Conservation (phyloP, 2,329 filamentous ascomycete species). For the Rhynchosporium secalis region DNA sequence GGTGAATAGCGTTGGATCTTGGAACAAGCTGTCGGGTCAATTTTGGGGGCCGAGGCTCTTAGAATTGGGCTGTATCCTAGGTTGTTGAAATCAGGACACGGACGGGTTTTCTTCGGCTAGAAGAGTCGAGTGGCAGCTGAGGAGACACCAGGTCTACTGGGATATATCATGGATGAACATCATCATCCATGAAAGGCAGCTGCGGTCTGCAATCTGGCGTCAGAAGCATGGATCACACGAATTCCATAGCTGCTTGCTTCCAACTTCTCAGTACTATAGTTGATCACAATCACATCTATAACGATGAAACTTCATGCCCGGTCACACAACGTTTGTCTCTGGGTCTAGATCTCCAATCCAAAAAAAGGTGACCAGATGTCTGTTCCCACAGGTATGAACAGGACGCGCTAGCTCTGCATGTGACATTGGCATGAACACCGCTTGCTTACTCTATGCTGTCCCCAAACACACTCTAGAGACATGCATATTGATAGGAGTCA, state of each 20-base stretch:
- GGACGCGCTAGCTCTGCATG: not conserved
- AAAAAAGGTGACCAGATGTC: too few species aligned
- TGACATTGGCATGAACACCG: too few species aligned
- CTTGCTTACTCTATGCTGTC: too few species aligned
- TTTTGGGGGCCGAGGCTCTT: not conserved
- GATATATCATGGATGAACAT: not conserved
- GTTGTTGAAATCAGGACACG: not conserved
- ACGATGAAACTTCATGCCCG: too few species aligned
- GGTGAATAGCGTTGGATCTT: not conserved
- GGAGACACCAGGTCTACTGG: not conserved
- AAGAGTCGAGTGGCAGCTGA: not conserved
- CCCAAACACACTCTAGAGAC: too few species aligned
- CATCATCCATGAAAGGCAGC: not conserved
- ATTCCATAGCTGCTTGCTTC: not conserved
- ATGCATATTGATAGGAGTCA: too few species aligned
- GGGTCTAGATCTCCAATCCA: not conserved
- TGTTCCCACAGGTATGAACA: too few species aligned
- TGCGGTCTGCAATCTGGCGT: not conserved
- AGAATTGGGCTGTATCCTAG: conserved; percentile 1
- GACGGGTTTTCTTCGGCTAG: not conserved
- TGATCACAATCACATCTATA: not conserved
- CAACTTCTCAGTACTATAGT: not conserved
- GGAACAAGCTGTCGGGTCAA: not conserved
- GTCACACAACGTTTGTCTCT: too few species aligned
- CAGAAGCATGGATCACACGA: not conserved